These are phyloP conservation scores for Podospora conica DNA, from an alignment of 495 filamentous ascomycete species.

Conservation along the genomic window DNA sequence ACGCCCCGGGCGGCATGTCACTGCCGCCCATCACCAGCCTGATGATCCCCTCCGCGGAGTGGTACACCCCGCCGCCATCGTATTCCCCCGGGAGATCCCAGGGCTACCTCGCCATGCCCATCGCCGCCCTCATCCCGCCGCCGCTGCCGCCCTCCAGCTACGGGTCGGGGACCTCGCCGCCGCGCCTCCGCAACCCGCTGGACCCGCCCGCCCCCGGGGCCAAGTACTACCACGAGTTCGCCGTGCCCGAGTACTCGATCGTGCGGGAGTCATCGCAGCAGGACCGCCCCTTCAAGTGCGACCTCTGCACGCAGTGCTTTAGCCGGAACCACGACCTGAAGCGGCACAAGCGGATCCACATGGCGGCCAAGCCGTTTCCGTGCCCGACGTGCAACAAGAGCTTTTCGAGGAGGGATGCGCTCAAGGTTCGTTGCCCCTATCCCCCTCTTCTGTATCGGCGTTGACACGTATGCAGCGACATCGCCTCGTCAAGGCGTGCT, in stretches of 20 bases:
- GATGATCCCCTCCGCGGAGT: conserved; percentile 1
- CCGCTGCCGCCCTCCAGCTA: background rate
- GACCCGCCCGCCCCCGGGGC: background rate
- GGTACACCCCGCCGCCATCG: conserved; percentile 1
- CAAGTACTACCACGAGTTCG: conserved; percentile 14
- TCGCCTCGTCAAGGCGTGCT: conserved; percentile 8
- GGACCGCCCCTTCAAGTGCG: conserved; percentile 91
- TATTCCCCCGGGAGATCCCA: background rate
- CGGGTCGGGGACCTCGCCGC: background rate
- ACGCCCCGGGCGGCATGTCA: background rate
- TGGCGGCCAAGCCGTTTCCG: conserved; percentile 90
- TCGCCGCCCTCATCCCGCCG: background rate
- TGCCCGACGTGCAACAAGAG: conserved; percentile 93
- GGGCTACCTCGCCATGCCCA: conserved; percentile 6
- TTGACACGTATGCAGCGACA: conserved; percentile 8
- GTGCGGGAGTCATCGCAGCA: conserved; percentile 22
- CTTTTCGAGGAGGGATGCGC: conserved; percentile 90
- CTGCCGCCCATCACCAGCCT: conserved; percentile 21
- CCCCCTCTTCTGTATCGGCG: background rate
- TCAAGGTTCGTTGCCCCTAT: conserved; percentile 61
- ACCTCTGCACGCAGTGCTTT: conserved; percentile 86
- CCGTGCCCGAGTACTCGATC: conserved; percentile 6
- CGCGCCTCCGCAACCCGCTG: background rate
- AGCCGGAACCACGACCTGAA: conserved; percentile 97
- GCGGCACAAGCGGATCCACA: conserved; percentile 87